Base-by-base conservation (phyloP, 75 land plant genomes). In the Pinus taeda region DNA sequence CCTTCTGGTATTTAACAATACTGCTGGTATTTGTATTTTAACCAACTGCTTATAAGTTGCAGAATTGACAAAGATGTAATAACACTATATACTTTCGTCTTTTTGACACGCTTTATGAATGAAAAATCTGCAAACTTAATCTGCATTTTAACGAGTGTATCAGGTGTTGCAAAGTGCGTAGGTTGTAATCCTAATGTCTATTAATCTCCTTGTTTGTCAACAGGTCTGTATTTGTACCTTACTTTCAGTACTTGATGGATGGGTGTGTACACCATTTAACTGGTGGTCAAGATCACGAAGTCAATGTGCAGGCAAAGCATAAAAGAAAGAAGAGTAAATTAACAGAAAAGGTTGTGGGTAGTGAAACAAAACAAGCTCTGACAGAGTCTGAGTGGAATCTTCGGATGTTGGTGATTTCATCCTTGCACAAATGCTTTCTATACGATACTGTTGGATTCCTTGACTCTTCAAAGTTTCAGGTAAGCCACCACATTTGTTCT, bases 211-310 rank as follows among this genome's bases (percentile, higher is more conserved):
- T 61, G 30, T 56, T 53, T 20, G 26, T 39, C 26, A 80, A 77
- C 91, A 96, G 98, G 77, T 92, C 97, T 37, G 71, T 94, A 26
- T 94, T 96, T 89, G 99, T 96, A 22, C 97, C 99, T 0, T 96
- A 96, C 77, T 96, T 92, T 77, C 89, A 92, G 59, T 94, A 92
- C 78, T 83, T 96, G 79, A 84, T 90, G 7, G 88, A 94, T 57
- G 83, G 87, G 36, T 92, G 93, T 83, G 77, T 86, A 15, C 76
- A 60, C 29, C 74, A 86, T 67, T 85, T 95, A 37, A 80, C 77
- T 59, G 83, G 77, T 55, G 75, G 77, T 80, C 79, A 82, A 72
- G 81, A 83, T 65, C 37, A 15, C 2, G 81, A 69, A 37, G 26
- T 3, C 55, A 63, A 53, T 59, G 20, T 24, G 74, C 37, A 60